Evolutionary conservation across 768 basidiomycete genomes (phyloP).

Genomic region (Russula compacta): DNA sequence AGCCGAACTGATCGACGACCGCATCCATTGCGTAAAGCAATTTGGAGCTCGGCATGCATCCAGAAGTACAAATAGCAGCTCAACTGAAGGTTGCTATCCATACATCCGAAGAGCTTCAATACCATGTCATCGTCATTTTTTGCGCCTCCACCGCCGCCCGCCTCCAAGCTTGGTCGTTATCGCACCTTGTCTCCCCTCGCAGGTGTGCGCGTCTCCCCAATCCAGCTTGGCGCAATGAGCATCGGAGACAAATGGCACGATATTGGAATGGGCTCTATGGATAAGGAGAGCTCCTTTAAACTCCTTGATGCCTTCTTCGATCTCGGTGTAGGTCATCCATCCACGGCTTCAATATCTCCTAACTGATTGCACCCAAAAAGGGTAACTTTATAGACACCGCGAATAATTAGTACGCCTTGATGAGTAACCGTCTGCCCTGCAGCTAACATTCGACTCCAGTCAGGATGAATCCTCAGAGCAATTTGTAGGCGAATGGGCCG

Average conservation of each 20-base stretch:
- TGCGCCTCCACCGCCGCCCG: conserved; percentile 12
- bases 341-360: no score
- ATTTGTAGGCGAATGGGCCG: conserved; percentile 36
- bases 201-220: conserved; percentile 31
- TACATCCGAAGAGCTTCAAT: not conserved
- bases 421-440: not conserved
- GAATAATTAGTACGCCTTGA: conserved; percentile 26
- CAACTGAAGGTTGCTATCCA: not conserved
- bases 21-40: not conserved
- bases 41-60: not conserved
- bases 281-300: conserved; percentile 30
- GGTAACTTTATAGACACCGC: conserved; percentile 31
- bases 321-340: conserved; percentile 18
- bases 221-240: conserved; percentile 32
- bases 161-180: conserved; percentile 25
- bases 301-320: conserved; percentile 33
- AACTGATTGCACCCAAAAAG: not conserved
- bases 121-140: not conserved
- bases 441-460: not conserved
- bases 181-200: conserved; percentile 29
- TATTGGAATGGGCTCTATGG: conserved; percentile 27
- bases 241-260: conserved; percentile 32
- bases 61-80: not conserved
- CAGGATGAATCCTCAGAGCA: conserved; percentile 26
- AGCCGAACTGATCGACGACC: not conserved